Evolutionary conservation across 192 early-diverging fungal genomes (phyloP), one percentile per base, ranked within the genome.

Genomic region (Umbelopsis ramanniana): DNA sequence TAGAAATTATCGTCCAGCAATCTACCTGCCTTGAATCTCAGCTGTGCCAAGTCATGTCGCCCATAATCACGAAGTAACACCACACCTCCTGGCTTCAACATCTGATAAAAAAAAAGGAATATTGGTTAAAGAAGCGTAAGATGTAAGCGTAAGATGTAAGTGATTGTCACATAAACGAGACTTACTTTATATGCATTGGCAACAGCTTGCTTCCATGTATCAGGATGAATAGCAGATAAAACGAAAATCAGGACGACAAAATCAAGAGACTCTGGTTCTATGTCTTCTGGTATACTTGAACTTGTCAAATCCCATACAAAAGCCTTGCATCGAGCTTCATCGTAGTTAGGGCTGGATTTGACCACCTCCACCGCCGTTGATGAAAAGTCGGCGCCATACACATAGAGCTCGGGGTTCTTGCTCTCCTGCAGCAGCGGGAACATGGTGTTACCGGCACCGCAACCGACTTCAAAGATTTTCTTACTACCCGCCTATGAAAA

Each of bases 251-350:
- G 89, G 0, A 94, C 93, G 46, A 94, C 86, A 53, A 99, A 89
- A 69, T 99, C 97, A 52, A 99, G 83, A 0, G 94, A 92, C 14
- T 81, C 90, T 11, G 93, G 89, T 60, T 91, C 92, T 38, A 98
- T 88, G 12, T 85, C 79, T 29, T 82, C 83, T 21, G 86, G 82
- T 29, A 95, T 89, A 19, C 84, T 78, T 52, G 86, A 81, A 40
- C 89, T 88, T 5, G 95, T 93, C 54, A 99, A 86, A 79, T 99
- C 95, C 85, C 93, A 99, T 0, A 99, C 96, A 86, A 99, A 97
- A 0, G 95, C 97, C 46, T 86, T 86, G 70, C 92, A 93, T 38
- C 90, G 79, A 5, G 68, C 77, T 37, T 89, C 76, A 60, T 94
- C 83, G 76, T 97, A 99, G 52, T 76, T 76, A 14, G 83, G 81